phyloP scores from a whole-genome alignment of 805 yeast genomes.

The Teunomyces tritomae region DNA sequence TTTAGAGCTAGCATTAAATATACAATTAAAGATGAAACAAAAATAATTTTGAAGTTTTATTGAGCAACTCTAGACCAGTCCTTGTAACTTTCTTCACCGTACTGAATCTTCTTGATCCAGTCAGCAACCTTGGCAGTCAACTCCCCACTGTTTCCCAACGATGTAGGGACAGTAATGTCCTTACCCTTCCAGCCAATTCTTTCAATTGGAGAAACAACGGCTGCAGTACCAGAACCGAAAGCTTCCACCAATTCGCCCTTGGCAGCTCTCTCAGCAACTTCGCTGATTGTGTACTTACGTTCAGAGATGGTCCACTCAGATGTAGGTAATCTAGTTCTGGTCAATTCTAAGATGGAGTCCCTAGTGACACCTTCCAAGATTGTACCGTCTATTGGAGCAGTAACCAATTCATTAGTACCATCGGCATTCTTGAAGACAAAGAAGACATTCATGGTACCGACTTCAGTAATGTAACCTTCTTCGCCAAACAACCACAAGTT shows the following conservation, averaged over 20 bases:
- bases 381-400: conserved; percentile 97
- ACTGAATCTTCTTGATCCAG: conserved; percentile 90
- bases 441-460: conserved; percentile 96
- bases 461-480: conserved; percentile 85
- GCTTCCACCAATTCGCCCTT: conserved; percentile 90
- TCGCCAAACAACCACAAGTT: conserved; percentile 96
- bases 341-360: conserved; percentile 76
- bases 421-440: conserved; percentile 77
- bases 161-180: conserved; percentile 73
- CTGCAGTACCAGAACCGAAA: conserved; percentile 97
- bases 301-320: conserved; percentile 81
- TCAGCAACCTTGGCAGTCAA: conserved; percentile 73
- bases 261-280: conserved; percentile 72
- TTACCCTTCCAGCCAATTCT: conserved; percentile 78
- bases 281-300: conserved; percentile 78
- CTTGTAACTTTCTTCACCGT: conserved; percentile 73
- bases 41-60: background rate
- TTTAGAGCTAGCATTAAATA: conserved; percentile 3
- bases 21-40: background rate
- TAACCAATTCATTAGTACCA: conserved; percentile 87
- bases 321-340: conserved; percentile 70
- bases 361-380: conserved; percentile 96
- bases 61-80: conserved; percentile 46
- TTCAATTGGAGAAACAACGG: conserved; percentile 90
- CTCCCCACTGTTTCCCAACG: conserved; percentile 78